These are phyloP conservation scores for Dorcoceras hygrometricum DNA, from an alignment of 257 asterid species.

Conservation along the genomic window DNA sequence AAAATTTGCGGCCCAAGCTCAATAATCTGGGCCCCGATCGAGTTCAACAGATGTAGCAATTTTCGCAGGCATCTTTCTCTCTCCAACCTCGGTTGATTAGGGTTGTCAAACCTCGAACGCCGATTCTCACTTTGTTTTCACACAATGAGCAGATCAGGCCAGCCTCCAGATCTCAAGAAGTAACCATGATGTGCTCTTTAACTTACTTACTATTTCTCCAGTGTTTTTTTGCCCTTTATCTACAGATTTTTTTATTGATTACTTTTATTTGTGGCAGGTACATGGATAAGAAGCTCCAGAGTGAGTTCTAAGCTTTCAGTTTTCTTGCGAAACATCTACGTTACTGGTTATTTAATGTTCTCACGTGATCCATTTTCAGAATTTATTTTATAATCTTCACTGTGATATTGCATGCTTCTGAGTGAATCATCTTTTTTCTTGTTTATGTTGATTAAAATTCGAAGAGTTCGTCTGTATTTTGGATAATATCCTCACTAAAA, in stretches of 20 bases:
- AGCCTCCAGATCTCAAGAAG: constrained; percentile 98
- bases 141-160: constrained; percentile 92
- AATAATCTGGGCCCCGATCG: not conserved
- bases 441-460: not conserved
- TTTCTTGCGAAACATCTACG: not conserved
- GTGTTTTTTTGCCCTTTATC: not conserved
- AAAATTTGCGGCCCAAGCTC: not conserved
- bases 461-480: no score
- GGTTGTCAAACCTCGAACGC: constrained; percentile 34
- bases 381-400: no score
- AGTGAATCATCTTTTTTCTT: not conserved
- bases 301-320: constrained; percentile 35
- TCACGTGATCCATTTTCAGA: not conserved
- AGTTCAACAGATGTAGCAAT: not conserved
- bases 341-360: no score
- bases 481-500: not conserved
- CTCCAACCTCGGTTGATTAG: constrained; percentile 21
- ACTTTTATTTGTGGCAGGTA: constrained; percentile 41
- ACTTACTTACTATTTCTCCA: not conserved
- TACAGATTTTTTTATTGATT: not conserved
- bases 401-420: not conserved
- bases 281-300: constrained; percentile 94
- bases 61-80: no score
- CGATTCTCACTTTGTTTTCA: not conserved
- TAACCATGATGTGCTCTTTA: constrained; percentile 11